Evolutionary conservation across 768 basidiomycete species (phyloP), one percentile per base, ranked within the genome.

Genomic region (Lactarius trivialis): DNA sequence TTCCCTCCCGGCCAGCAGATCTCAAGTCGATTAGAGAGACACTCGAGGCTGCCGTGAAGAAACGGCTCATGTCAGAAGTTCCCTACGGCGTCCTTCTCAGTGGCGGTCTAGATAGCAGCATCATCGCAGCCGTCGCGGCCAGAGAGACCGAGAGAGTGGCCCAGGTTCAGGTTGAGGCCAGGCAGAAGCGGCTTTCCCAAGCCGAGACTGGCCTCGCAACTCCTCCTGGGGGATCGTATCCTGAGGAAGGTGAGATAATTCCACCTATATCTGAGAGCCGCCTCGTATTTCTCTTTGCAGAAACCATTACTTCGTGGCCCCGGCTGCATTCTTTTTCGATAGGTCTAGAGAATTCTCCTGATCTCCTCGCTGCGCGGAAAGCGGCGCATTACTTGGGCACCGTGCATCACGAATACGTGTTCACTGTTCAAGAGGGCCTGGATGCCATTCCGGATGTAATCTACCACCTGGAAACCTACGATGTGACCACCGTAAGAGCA

Each of bases 381-480:
- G 97, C 89, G 0, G 96, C 97, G 14, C 87, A 86, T 67, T 98
- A 83, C 76, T 79, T 99, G 48, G 95, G 95, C 30, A 99, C 97
- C 1, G 85, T 89, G 1, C 97, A 99, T 70, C 96, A 98, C 71
- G 96, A 97, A 75, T 98, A 93, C 74, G 89, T 93, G 17, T 99
- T 99, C 76, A 98, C 96, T 32, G 91, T 98, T 5, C 92, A 98
- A 74, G 97, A 98, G 73, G 97, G 97, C 48, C 77, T 99, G 54
- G 97, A 99, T 69, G 97, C 97, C 2, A 86, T 99, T 57, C 91
- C 92, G 4, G 97, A 99, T 61, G 96, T 98, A 63, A 97, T 99
- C 67, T 88, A 98, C 74, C 96, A 98, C 71, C 85, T 99, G 37
- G 97, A 99, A 77, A 98, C 97, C 2, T 98, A 93, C 75, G 97